Conservation (phyloP, 2,329 filamentous ascomycete species). For the Sclerotiophoma versabilis region DNA sequence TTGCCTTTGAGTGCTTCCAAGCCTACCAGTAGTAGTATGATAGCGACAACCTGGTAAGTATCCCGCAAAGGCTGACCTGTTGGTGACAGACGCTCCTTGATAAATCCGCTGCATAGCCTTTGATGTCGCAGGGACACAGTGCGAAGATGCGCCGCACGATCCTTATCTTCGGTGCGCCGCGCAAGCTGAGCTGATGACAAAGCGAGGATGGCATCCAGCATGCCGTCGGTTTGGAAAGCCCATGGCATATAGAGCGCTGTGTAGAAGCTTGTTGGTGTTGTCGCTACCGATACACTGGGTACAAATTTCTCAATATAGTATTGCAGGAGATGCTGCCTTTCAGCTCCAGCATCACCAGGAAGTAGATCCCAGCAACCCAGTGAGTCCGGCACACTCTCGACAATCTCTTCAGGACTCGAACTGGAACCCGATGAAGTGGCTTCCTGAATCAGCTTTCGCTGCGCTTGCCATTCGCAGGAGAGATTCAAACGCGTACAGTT, state of each 20-base stretch:
- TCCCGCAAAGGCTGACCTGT: conserved; percentile 36
- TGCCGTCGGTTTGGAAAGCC: conserved; percentile 45
- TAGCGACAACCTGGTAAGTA: conserved; percentile 43
- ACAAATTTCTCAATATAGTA: conserved; percentile 48
- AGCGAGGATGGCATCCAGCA: conserved; percentile 47
- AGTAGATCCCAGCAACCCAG: conserved; percentile 43
- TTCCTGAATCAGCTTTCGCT: conserved; percentile 32
- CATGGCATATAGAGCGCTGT: conserved; percentile 47
- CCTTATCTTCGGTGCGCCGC: conserved; percentile 32
- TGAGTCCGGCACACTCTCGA: conserved; percentile 27
- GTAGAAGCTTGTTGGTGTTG: conserved; percentile 46
- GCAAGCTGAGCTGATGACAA: conserved; percentile 47
- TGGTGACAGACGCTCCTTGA: conserved; percentile 39
- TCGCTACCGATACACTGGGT: conserved; percentile 46
- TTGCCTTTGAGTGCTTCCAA: conserved; percentile 46
- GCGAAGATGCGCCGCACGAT: conserved; percentile 40
- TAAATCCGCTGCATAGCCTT: conserved; percentile 42
- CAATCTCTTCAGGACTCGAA: conserved; percentile 24
- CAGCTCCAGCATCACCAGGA: conserved; percentile 31
- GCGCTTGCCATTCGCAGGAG: conserved; percentile 46
- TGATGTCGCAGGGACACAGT: conserved; percentile 42
- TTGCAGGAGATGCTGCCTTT: conserved; percentile 40
- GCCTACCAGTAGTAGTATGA: conserved; percentile 44
- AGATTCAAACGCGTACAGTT: conserved; percentile 47
- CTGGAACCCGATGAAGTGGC: conserved; percentile 7